These are phyloP conservation scores for Colletotrichum sp. DNA, from an alignment of 2,329 filamentous ascomycete genomes.

Conservation along the genomic window DNA sequence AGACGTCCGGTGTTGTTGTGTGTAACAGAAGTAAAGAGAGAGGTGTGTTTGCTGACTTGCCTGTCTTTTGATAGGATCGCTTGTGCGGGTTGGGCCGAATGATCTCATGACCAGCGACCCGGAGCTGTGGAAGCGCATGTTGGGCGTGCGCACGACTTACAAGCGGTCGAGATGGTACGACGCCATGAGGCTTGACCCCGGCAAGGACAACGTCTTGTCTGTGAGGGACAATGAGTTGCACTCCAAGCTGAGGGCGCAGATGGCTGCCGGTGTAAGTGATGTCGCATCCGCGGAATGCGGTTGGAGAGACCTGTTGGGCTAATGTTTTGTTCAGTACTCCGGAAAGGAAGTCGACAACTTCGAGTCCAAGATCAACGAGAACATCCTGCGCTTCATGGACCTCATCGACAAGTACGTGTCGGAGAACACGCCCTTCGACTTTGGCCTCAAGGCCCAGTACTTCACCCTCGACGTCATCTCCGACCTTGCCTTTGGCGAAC, in stretches of 20 bases:
- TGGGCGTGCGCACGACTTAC: constrained; percentile 40
- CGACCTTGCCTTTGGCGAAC: constrained; percentile 52
- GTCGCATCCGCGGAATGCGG: neutral
- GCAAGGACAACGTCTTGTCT: constrained; percentile 59
- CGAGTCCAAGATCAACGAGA: constrained; percentile 53
- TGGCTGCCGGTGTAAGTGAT: constrained; percentile 50
- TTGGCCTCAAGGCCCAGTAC: constrained; percentile 52
- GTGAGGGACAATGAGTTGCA: constrained; percentile 51
- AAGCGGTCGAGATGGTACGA: constrained; percentile 49
- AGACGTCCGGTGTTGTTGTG: neutral
- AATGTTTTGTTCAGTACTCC: constrained; percentile 36
- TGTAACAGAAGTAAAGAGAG: neutral
- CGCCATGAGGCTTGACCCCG: constrained; percentile 55
- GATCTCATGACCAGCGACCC: constrained; percentile 45
- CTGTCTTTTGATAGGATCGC: neutral
- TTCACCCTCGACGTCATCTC: constrained; percentile 61
- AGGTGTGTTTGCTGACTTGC: neutral
- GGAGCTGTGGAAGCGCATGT: constrained; percentile 40
- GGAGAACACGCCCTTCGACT: constrained; percentile 48
- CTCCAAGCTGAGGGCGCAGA: constrained; percentile 46
- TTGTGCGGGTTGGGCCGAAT: constrained; percentile 44
- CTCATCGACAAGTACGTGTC: constrained; percentile 48
- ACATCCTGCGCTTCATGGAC: constrained; percentile 47
- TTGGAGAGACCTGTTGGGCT: neutral
- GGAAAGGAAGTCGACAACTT: constrained; percentile 57